phyloP scores from a whole-genome alignment of 192 early-diverging fungal genomes.

The Coemansia sp. region DNA sequence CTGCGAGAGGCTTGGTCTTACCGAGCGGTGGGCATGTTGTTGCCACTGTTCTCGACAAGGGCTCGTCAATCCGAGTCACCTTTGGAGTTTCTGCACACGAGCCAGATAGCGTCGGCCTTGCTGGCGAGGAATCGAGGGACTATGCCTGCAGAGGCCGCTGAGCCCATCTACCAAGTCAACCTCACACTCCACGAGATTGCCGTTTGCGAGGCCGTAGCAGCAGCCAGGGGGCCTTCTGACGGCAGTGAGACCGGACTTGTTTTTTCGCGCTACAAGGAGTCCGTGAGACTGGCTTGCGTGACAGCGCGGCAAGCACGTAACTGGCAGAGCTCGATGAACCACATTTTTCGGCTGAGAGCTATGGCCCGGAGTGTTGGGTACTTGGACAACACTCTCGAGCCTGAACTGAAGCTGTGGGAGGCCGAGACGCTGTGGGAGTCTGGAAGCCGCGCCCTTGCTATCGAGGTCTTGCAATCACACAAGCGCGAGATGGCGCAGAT shows the following conservation, averaged over 20 bases:
- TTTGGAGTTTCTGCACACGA: constrained; percentile 17
- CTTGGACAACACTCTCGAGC: constrained; percentile 11
- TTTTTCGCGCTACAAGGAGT: constrained; percentile 26
- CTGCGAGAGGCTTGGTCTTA: constrained; percentile 26
- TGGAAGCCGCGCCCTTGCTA: constrained; percentile 28
- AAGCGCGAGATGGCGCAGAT: constrained; percentile 17
- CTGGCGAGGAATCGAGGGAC: constrained; percentile 7
- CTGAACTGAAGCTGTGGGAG: constrained; percentile 48
- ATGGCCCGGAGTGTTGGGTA: background rate
- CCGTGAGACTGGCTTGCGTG: constrained; percentile 27
- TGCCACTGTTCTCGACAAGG: constrained; percentile 26
- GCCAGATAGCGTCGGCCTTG: constrained; percentile 18
- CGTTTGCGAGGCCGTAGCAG: constrained; percentile 12
- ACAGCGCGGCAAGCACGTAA: constrained; percentile 29
- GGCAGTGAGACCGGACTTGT: background rate
- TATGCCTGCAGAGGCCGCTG: constrained; percentile 14
- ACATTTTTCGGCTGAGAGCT: constrained; percentile 34
- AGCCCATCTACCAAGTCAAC: constrained; percentile 27
- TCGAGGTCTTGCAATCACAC: constrained; percentile 41
- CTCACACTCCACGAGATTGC: constrained; percentile 40
- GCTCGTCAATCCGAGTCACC: background rate
- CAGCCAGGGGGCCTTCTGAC: background rate
- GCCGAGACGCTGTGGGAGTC: constrained; percentile 50
- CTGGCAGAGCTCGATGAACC: constrained; percentile 48
- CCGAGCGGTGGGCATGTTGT: constrained; percentile 26